These are phyloP conservation scores for Clarireedia paspali DNA, from an alignment of 2,329 filamentous ascomycete species.

Conservation along the genomic window DNA sequence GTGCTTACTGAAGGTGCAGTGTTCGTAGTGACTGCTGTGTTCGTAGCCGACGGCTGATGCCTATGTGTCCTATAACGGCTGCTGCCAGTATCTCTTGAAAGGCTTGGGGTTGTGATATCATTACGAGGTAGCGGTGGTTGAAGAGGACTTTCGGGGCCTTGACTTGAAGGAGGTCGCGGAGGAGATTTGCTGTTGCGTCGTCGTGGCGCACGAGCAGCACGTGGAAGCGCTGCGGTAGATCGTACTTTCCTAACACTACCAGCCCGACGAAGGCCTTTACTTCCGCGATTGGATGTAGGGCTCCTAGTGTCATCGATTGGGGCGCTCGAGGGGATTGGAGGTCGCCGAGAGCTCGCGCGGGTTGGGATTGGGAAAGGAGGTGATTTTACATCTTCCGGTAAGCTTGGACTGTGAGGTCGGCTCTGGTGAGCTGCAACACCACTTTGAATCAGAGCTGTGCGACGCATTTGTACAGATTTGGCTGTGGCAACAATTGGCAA, in stretches of 20 bases:
- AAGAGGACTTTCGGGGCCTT: conserved; percentile 59
- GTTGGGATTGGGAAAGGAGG: conserved; percentile 92
- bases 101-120: conserved; percentile 55
- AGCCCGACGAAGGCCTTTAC: conserved; percentile 42
- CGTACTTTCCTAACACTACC: conserved; percentile 74
- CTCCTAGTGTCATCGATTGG: conserved; percentile 67
- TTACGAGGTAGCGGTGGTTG: conserved; percentile 69
- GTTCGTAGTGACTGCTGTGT: conserved; percentile 34
- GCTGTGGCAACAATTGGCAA: conserved; percentile 23
- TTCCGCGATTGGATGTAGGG: conserved; percentile 58
- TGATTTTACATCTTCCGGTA: conserved; percentile 46
- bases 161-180: conserved; percentile 59
- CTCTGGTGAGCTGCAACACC: conserved; percentile 63
- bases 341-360: conserved; percentile 76
- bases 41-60: conserved; percentile 52
- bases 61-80: conserved; percentile 40
- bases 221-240: conserved; percentile 68
- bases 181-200: conserved; percentile 52
- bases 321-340: conserved; percentile 56
- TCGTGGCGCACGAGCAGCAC: conserved; percentile 38
- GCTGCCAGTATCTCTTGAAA: conserved; percentile 33
- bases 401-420: conserved; percentile 57
- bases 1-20: conserved; percentile 15
- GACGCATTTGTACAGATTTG: conserved; percentile 54
- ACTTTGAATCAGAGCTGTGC: conserved; percentile 72